Percentiles rank a stretch among this genome's conserved stretches.
These are phyloP conservation scores for Primulina tabacum DNA, from an alignment of 257 asterid species.

Conservation along the genomic window DNA sequence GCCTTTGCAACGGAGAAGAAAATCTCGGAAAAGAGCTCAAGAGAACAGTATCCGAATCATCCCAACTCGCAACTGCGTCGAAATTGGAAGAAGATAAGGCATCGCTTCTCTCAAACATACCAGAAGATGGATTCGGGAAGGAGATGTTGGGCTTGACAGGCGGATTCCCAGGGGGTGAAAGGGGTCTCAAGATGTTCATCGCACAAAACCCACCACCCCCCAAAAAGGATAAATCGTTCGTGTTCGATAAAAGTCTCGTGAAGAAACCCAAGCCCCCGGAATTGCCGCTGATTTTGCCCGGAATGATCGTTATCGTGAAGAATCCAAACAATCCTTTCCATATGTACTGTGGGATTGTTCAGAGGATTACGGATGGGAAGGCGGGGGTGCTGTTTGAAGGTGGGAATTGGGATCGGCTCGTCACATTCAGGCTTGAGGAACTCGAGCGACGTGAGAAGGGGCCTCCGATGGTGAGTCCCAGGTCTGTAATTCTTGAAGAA, in stretches of 20 bases:
- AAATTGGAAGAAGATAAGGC: slow-evolving; percentile 21
- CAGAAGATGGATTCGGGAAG: slow-evolving; percentile 70
- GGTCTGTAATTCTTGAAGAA: slow-evolving; percentile 64
- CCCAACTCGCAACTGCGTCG: slow-evolving; percentile 16
- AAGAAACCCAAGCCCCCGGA: slow-evolving; percentile 68
- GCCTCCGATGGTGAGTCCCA: slow-evolving; percentile 81
- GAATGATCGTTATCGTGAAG: slow-evolving; percentile 88
- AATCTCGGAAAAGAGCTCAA: slow-evolving; percentile 53
- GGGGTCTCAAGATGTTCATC: slow-evolving; percentile 64
- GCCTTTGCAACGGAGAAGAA: slow-evolving; percentile 75
- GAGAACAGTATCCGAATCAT: slow-evolving; percentile 25
- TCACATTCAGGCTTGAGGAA: slow-evolving; percentile 75
- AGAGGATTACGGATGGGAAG: slow-evolving; percentile 86
- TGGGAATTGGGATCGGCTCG: slow-evolving; percentile 77
- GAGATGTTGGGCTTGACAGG: slow-evolving; percentile 79
- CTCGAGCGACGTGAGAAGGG: slow-evolving; percentile 82
- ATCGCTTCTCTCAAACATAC: slow-evolving; percentile 12
- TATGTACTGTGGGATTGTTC: slow-evolving; percentile 87
- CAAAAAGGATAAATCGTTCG: slow-evolving; percentile 29
- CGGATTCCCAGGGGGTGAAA: slow-evolving; percentile 90
- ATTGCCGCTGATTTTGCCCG: slow-evolving; percentile 75
- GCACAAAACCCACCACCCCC: slow-evolving; percentile 66
- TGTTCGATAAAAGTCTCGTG: slow-evolving; percentile 40
- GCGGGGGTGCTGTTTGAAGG: slow-evolving; percentile 90
- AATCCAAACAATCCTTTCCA: slow-evolving; percentile 55